Evolutionary conservation across 768 basidiomycete species (phyloP), one percentile per base, ranked within the genome.

Genomic region (Strobilomyces echinocephalus): DNA sequence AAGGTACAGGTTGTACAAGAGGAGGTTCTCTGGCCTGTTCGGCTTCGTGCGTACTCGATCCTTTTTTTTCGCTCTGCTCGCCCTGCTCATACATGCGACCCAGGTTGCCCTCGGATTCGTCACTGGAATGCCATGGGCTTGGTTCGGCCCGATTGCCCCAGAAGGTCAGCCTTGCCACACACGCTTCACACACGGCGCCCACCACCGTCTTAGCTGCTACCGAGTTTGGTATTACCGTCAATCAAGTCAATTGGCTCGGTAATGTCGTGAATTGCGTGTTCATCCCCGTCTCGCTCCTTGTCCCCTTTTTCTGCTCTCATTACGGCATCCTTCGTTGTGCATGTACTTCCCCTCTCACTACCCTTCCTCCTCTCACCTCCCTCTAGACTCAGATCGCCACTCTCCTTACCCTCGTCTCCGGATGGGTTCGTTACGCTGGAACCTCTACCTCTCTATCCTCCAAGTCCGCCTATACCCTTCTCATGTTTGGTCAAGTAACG

Each of bases 71-170:
- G 16, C 8, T 11, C 12, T 6, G 2, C 12, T 33, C 51, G 53
- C 26, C 58, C 26, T 1, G 10, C 14, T 34, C 14, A 15, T 4
- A 1, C 36, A 14, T 16, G n/a, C 15, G 9, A 8, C 8, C 3
- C 47, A 88, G 88, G 73, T 85, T 10, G 30, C 85, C 30, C 69
- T 91, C 31, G 86, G 83, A 50, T 65, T 85, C 38, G 76, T 83
- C 11, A 73, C 77, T 2, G 88, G 80, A 7, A 81, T 88, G 84
- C 71, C 78, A 8, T 83, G 82, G 80, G 78, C 86, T 4, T 93
- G 89, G 89, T 93, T 92, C 61, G 89, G 90, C 4, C 87, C 91
- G 4, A 91, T 94, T 50, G 74, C 90, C 0, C 83, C 82, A 39
- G 66, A 83, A 60, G 74, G 89, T 90, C 30, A 45, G 75, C 55